phyloP scores from a whole-genome alignment of 1,284 basidiomycete genomes.

The Trametes hirsuta region DNA sequence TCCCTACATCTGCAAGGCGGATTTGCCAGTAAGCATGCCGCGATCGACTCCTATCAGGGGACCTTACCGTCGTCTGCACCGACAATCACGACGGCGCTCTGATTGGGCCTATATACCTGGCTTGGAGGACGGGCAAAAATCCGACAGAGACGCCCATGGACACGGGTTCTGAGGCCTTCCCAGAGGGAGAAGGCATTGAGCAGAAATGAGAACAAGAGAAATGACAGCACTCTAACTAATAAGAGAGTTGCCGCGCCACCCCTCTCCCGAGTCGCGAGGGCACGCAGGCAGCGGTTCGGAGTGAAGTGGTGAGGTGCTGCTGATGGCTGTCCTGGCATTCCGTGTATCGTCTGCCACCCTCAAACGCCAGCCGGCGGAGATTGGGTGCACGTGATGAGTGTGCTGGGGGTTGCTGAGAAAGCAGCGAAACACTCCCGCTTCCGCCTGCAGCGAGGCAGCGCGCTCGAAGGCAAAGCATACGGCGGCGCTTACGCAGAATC shows the following conservation, averaged over 20 bases:
- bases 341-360: neutral
- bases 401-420: conserved; percentile 8
- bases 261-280: neutral
- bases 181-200: conserved; percentile 11
- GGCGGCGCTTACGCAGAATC: neutral
- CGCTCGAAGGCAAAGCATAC: neutral
- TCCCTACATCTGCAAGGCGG: conserved; percentile 33
- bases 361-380: conserved; percentile 11
- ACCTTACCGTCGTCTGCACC: conserved; percentile 36
- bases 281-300: neutral
- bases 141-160: conserved; percentile 28
- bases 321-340: neutral
- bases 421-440: neutral
- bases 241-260: conserved; percentile 1
- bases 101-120: conserved; percentile 26
- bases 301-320: neutral
- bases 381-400: conserved; percentile 7
- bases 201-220: conserved; percentile 10
- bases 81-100: conserved; percentile 36
- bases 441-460: no score
- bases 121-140: conserved; percentile 26
- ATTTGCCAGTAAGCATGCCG: conserved; percentile 7
- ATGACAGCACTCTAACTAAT: conserved; percentile 6
- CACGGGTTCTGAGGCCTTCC: conserved; percentile 13
- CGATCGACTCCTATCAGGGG: conserved; percentile 18